Conservation (phyloP, 106 monocot genomes). For the Platanthera zijinensis region DNA sequence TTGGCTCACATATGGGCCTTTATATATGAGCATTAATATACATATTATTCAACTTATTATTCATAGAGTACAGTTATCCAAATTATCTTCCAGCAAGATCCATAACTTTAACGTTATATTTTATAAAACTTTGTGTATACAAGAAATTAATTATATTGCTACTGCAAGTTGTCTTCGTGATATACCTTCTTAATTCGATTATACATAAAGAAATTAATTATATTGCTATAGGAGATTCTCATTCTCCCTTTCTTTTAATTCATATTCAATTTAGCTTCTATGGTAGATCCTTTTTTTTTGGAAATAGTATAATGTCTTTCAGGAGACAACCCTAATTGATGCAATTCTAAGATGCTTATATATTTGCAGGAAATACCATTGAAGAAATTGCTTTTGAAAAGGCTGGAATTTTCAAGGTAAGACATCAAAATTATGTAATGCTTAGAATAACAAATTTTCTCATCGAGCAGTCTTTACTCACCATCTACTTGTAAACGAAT, state of each 20-base stretch:
- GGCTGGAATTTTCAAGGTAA: conserved; percentile 94
- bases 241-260: neutral
- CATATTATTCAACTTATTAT: no score
- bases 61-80: no score
- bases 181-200: neutral
- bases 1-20: no score
- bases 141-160: neutral
- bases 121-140: no score
- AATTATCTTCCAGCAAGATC: no score
- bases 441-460: conserved; percentile 12
- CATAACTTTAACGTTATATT: no score
- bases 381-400: conserved; percentile 73
- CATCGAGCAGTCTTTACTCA: conserved; percentile 9
- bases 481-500: conserved; percentile 34
- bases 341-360: neutral
- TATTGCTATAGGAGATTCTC: neutral
- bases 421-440: conserved; percentile 1
- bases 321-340: neutral
- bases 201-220: no score
- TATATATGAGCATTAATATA: no score
- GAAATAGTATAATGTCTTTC: neutral
- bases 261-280: neutral
- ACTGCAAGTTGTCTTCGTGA: neutral
- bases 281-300: neutral
- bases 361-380: conserved; percentile 69